Evolutionary conservation across 768 basidiomycete species (phyloP), one percentile per base, ranked within the genome.

Genomic region (Auricularia sp.): DNA sequence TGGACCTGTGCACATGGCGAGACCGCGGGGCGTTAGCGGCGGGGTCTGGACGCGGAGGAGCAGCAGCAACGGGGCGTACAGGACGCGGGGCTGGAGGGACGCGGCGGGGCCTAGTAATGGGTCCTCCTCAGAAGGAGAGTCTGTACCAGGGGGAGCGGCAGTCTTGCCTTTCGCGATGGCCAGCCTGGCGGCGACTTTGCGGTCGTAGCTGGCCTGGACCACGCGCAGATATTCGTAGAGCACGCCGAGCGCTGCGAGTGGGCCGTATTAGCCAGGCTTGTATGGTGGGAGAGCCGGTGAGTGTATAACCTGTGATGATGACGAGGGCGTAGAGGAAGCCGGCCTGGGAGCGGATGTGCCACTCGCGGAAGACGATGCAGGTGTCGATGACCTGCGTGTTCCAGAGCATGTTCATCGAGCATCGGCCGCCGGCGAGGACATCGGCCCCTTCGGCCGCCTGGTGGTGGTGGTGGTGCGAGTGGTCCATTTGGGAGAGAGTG

Each of bases 341-440:
- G 65, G 77, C 67, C 61, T 72, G 76, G 29, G 86, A 81, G 66
- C 70, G 76, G 69, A 93, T 84, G 76, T 91, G 90, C 89, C 91
- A 93, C 66, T 81, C 79, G 14, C 71, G 76, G 77, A 92, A 91
- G 76, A 93, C 86, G 75, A 92, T 79, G 77, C 90, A 93, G 56
- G 90, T 90, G 76, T 90, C 80, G 72, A 85, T 74, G 69, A 90
- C 82, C 64, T 91, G 83, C 44, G 88, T 88, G 75, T 91, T 91
- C 86, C 90, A 92, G 69, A 93, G 83, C 91, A 93, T 93, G 74
- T 90, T 77, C 85, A 89, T 87, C 7, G 83, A 75, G 72, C 91
- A 93, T 34, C 62, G 62, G 29, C 33, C 54, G 33, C 18, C 35
- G 11, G n/a, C 39, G 12, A 44, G 36, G 8, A 21, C 14, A 36